Percentiles rank a stretch among this genome's conserved stretches.
Evolutionary conservation across 805 yeast genomes (phyloP).

Genomic region (Saccharomyces jurei): DNA sequence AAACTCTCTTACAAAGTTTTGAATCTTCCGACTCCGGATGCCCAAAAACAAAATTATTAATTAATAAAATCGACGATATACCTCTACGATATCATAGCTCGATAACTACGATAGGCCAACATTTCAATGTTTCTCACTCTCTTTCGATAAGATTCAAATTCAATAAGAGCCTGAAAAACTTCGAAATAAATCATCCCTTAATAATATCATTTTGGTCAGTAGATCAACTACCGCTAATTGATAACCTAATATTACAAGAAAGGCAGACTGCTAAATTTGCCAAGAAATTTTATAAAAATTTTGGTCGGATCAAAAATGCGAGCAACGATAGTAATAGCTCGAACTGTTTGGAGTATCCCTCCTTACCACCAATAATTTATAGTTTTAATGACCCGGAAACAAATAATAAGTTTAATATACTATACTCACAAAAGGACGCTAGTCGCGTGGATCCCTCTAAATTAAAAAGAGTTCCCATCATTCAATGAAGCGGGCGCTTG

Average conservation of each 20-base stretch:
- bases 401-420: slow-evolving; percentile 15
- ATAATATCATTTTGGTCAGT: slow-evolving; percentile 48
- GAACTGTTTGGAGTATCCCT: slow-evolving; percentile 29
- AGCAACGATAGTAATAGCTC: slow-evolving; percentile 12
- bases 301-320: slow-evolving; percentile 30
- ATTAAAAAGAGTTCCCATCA: slow-evolving; percentile 4
- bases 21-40: slow-evolving; percentile 22
- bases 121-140: slow-evolving; percentile 47
- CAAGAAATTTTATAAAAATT: slow-evolving; percentile 27
- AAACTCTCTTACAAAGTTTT: slow-evolving; percentile 23
- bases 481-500: slow-evolving; percentile 1
- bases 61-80: slow-evolving; percentile 23
- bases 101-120: slow-evolving; percentile 37
- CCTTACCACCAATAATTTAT: slow-evolving; percentile 29
- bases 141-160: slow-evolving; percentile 42
- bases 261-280: slow-evolving; percentile 38
- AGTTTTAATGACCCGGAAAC: slow-evolving; percentile 15
- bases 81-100: slow-evolving; percentile 39
- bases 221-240: slow-evolving; percentile 39
- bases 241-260: slow-evolving; percentile 47
- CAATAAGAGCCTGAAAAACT: slow-evolving; percentile 38
- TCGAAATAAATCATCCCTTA: slow-evolving; percentile 43
- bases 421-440: slow-evolving; percentile 2
- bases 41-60: slow-evolving; percentile 22
- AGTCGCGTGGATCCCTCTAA: not conserved